phyloP scores from a whole-genome alignment of 2,329 filamentous ascomycete genomes.

The Chalara sp. region DNA sequence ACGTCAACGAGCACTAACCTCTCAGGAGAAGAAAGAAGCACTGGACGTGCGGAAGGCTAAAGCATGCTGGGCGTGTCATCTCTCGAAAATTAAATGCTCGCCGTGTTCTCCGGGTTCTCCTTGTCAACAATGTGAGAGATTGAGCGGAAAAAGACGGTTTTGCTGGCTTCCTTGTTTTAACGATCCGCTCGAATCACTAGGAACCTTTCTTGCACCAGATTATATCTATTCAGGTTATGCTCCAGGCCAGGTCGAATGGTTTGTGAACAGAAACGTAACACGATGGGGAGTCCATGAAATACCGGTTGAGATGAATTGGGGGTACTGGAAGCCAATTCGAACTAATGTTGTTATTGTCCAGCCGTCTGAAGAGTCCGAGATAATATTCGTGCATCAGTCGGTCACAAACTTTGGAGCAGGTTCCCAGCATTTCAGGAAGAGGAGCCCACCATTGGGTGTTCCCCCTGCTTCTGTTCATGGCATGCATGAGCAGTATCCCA shows the following conservation, averaged over 20 bases:
- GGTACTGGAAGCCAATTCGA: constrained; percentile 16
- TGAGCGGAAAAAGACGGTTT: constrained; percentile 24
- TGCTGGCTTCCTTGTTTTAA: constrained; percentile 26
- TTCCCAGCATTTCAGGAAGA: constrained; percentile 10
- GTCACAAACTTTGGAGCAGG: constrained; percentile 3
- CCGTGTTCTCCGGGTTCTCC: constrained; percentile 25
- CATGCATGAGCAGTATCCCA: constrained; percentile 19
- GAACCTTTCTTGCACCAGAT: constrained; percentile 23
- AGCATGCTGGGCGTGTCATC: constrained; percentile 28
- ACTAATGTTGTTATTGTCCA: constrained; percentile 21
- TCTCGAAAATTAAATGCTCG: constrained; percentile 28
- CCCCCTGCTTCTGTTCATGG: constrained; percentile 21
- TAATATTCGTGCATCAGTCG: constrained; percentile 18
- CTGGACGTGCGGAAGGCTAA: constrained; percentile 24
- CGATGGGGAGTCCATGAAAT: constrained; percentile 21
- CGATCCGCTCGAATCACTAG: constrained; percentile 24
- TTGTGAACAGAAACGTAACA: constrained; percentile 19
- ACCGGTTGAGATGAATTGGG: constrained; percentile 20
- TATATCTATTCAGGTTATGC: constrained; percentile 24
- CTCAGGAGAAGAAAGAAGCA: constrained; percentile 24
- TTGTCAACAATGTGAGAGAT: constrained; percentile 24
- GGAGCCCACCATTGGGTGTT: constrained; percentile 24
- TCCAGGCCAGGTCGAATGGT: constrained; percentile 20
- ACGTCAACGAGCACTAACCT: constrained; percentile 20
- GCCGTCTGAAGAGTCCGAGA: constrained; percentile 15